These are phyloP conservation scores for Aphanomyces invadans DNA, from an alignment of 352 stramenopile genomes.

Conservation along the genomic window DNA sequence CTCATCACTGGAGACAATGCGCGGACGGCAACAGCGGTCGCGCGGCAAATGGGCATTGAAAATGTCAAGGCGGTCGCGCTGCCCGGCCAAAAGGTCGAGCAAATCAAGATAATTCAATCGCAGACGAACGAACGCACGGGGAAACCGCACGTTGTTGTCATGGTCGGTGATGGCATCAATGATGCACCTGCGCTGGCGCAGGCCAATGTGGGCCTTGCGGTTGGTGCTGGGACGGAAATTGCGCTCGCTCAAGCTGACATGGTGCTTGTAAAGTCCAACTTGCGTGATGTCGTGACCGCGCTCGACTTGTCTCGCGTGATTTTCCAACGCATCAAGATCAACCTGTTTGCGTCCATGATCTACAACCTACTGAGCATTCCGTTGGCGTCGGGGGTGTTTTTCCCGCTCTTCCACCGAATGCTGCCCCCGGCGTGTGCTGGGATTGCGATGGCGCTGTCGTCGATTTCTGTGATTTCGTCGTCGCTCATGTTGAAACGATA, in stretches of 20 bases:
- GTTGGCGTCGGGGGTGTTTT: constrained; percentile 77
- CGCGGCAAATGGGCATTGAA: constrained; percentile 82
- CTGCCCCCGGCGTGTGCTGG: constrained; percentile 80
- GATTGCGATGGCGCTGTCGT: constrained; percentile 83
- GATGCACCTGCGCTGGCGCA: constrained; percentile 89
- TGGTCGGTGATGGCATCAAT: constrained; percentile 94
- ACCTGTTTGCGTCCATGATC: constrained; percentile 83
- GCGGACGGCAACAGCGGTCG: constrained; percentile 85
- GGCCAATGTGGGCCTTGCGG: constrained; percentile 89
- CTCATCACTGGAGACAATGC: constrained; percentile 90
- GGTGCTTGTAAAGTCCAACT: constrained; percentile 80
- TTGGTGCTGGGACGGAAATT: constrained; percentile 87
- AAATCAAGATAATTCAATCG: constrained; percentile 80
- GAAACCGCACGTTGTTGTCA: constrained; percentile 79
- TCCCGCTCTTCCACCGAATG: constrained; percentile 70
- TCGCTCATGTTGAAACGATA: constrained; percentile 83
- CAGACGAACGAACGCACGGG: constrained; percentile 59
- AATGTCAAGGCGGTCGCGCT: constrained; percentile 83
- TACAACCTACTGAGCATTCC: constrained; percentile 84
- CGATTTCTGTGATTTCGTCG: constrained; percentile 78
- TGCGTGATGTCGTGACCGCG: constrained; percentile 77
- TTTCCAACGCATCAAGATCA: constrained; percentile 76
- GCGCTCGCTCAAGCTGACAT: constrained; percentile 83
- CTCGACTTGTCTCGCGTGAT: constrained; percentile 72
- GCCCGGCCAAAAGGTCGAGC: constrained; percentile 91